These are phyloP conservation scores for Aspergillus carbonarius DNA, from an alignment of 2,329 filamentous ascomycete species.

Conservation along the genomic window DNA sequence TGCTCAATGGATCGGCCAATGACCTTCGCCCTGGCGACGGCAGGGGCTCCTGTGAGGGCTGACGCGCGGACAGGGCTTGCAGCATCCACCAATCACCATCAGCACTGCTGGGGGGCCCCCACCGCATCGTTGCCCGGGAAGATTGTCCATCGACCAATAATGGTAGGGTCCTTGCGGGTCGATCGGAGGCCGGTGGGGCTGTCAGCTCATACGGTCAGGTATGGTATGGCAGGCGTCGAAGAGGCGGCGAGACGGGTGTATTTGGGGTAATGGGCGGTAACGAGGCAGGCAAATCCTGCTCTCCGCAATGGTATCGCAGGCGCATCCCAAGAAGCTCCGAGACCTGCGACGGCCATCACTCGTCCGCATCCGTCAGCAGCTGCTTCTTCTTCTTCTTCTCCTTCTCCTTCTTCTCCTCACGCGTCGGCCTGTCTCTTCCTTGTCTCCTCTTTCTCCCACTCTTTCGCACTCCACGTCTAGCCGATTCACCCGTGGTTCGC, in stretches of 20 bases:
- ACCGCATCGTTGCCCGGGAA: conserved; percentile 10
- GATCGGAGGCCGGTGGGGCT: conserved; percentile 18
- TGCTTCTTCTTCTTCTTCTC: conserved; percentile 14
- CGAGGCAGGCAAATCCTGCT: conserved; percentile 17
- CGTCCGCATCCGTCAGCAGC: conserved; percentile 18
- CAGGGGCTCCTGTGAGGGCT: conserved; percentile 15
- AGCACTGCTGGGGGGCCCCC: background rate
- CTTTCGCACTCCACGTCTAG: conserved; percentile 11
- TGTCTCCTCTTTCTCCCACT: conserved; percentile 13
- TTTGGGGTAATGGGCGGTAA: conserved; percentile 13
- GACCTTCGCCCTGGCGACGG: conserved; percentile 1
- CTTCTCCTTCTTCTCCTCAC: conserved; percentile 8
- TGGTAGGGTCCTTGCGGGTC: conserved; percentile 19
- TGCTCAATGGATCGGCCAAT: conserved; percentile 13
- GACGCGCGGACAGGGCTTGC: conserved; percentile 20
- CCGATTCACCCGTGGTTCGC: conserved; percentile 3
- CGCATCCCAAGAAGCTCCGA: conserved; percentile 17
- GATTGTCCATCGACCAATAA: conserved; percentile 20
- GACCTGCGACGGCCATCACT: conserved; percentile 10
- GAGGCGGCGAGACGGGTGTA: background rate
- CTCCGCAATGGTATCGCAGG: conserved; percentile 18
- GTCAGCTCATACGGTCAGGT: conserved; percentile 13
- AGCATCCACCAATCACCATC: conserved; percentile 11
- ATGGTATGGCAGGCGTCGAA: conserved; percentile 12
- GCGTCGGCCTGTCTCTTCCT: conserved; percentile 12